Percentiles rank a stretch among this genome's conserved stretches.
Conservation (phyloP, 2,329 filamentous ascomycete genomes). For the Apiospora malaysiana region DNA sequence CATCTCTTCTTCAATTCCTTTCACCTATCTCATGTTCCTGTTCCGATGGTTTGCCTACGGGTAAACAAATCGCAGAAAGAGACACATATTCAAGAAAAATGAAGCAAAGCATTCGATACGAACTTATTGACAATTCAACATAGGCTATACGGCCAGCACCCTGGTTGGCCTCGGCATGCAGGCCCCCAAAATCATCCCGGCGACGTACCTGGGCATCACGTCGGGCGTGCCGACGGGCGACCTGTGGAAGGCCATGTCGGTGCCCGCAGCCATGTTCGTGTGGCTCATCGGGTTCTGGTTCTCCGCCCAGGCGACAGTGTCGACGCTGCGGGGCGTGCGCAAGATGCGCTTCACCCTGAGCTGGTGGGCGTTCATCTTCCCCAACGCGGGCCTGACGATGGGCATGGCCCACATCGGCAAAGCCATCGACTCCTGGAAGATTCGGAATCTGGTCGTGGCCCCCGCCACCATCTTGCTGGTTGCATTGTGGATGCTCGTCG, state of each 20-base stretch:
- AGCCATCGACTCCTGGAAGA: constrained; percentile 50
- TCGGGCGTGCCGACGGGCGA: constrained; percentile 32
- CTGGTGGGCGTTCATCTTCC: constrained; percentile 64
- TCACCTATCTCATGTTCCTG: too few relatives aligned
- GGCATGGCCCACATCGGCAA: constrained; percentile 59
- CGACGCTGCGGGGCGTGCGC: constrained; percentile 40
- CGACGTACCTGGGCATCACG: constrained; percentile 25
- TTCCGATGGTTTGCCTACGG: too few relatives aligned
- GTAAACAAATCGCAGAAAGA: too few relatives aligned
- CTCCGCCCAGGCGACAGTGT: constrained; percentile 46
- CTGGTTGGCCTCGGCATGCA: constrained; percentile 52
- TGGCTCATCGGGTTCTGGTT: constrained; percentile 59
- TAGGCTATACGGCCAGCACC: constrained; percentile 49
- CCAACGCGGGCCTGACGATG: constrained; percentile 62
- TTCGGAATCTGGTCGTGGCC: constrained; percentile 52
- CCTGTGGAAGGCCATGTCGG: constrained; percentile 48
- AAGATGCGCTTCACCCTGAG: constrained; percentile 50
- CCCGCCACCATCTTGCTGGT: constrained; percentile 57
- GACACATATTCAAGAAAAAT: too few relatives aligned
- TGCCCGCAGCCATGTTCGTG: constrained; percentile 52
- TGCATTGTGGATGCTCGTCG: constrained; percentile 56
- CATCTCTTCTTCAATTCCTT: not conserved
- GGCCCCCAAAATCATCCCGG: constrained; percentile 1
- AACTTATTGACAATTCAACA: not conserved
- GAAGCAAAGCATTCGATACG: too few relatives aligned